phyloP scores from a whole-genome alignment of 192 early-diverging fungal species.

The Coemansia sp. region DNA sequence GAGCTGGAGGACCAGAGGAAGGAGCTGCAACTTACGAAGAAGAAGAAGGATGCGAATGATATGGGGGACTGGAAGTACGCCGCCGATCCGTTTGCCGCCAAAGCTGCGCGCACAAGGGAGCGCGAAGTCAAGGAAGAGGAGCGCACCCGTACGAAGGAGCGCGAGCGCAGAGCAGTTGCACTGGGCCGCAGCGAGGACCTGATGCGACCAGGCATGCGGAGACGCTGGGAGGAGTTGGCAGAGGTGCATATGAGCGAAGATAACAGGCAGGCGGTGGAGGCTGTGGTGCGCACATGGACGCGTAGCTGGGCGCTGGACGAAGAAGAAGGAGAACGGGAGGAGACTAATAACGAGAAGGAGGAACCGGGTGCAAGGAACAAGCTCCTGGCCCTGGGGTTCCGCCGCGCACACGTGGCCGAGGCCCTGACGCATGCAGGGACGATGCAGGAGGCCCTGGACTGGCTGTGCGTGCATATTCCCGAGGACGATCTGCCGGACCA shows the following conservation, averaged over 20 bases:
- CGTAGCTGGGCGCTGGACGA: constrained; percentile 17
- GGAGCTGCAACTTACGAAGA: constrained; percentile 22
- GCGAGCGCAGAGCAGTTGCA: constrained; percentile 44
- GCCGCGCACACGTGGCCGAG: constrained; percentile 69
- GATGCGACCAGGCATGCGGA: constrained; percentile 11
- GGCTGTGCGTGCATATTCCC: constrained; percentile 88
- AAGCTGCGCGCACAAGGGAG: constrained; percentile 50
- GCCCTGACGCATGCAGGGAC: constrained; percentile 62
- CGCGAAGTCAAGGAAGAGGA: constrained; percentile 9
- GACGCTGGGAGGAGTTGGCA: constrained; percentile 54
- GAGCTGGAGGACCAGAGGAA: constrained; percentile 62
- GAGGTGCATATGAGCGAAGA: constrained; percentile 68
- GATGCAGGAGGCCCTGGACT: constrained; percentile 64
- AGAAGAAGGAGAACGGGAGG: not conserved
- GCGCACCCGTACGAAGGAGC: constrained; percentile 22
- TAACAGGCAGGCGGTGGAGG: constrained; percentile 62
- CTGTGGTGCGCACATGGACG: constrained; percentile 62
- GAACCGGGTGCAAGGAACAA: no score
- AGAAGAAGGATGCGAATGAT: constrained; percentile 44
- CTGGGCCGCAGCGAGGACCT: constrained; percentile 41
- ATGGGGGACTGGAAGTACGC: constrained; percentile 60
- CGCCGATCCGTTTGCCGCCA: constrained; percentile 76
- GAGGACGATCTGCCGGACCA: constrained; percentile 70
- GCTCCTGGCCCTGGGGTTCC: constrained; percentile 63
- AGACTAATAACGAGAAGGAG: not conserved